Evolutionary conservation across 805 yeast genomes (phyloP).

Genomic region (Blastobotrys muscicola): DNA sequence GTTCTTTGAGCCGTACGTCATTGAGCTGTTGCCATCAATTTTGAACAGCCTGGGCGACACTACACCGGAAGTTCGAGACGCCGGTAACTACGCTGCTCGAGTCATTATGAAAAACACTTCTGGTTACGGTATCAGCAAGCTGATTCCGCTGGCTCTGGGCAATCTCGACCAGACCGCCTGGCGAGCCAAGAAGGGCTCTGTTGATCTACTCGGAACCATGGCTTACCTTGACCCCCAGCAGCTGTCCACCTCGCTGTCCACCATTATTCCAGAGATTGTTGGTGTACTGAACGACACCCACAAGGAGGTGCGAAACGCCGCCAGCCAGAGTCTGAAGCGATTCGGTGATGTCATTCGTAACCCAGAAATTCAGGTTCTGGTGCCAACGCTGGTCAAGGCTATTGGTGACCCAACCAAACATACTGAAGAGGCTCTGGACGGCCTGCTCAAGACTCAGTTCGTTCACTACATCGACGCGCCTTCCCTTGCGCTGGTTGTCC

Average conservation of each 20-base stretch:
- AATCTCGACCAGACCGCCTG: slow-evolving; percentile 84
- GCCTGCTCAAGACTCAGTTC: slow-evolving; percentile 80
- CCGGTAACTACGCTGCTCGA: slow-evolving; percentile 80
- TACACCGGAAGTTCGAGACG: slow-evolving; percentile 75
- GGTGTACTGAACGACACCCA: slow-evolving; percentile 91
- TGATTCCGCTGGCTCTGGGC: slow-evolving; percentile 83
- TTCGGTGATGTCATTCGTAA: slow-evolving; percentile 96
- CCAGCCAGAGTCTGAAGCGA: slow-evolving; percentile 75
- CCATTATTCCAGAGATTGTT: slow-evolving; percentile 92
- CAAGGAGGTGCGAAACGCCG: slow-evolving; percentile 93
- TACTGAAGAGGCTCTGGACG: slow-evolving; percentile 82
- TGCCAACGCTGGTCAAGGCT: slow-evolving; percentile 79
- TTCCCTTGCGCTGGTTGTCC: slow-evolving; percentile 87
- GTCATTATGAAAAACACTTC: slow-evolving; percentile 86
- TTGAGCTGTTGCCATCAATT: slow-evolving; percentile 76
- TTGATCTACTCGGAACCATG: slow-evolving; percentile 93
- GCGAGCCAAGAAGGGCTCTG: slow-evolving; percentile 96
- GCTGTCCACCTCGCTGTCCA: slow-evolving; percentile 76
- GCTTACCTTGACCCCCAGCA: slow-evolving; percentile 95
- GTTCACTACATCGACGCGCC: slow-evolving; percentile 98
- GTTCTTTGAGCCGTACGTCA: slow-evolving; percentile 86
- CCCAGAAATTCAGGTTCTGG: slow-evolving; percentile 91
- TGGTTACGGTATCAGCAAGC: slow-evolving; percentile 79
- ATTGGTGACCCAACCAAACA: slow-evolving; percentile 91
- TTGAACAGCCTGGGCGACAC: slow-evolving; percentile 79